These are phyloP conservation scores for Arachnopeziza araneosa DNA, from an alignment of 2,329 filamentous ascomycete genomes.

Conservation along the genomic window DNA sequence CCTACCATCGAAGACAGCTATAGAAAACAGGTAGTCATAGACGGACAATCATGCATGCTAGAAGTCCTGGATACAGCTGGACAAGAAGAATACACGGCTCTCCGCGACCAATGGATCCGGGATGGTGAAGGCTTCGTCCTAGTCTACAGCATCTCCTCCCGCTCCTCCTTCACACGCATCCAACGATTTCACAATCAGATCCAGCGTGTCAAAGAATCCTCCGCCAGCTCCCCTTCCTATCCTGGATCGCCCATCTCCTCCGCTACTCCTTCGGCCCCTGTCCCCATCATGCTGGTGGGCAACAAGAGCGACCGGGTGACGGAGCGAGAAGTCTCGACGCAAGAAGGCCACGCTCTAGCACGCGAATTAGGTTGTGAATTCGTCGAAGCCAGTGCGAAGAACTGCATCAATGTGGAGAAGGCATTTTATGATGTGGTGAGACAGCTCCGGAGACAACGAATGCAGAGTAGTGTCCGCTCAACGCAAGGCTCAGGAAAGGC, in stretches of 20 bases:
- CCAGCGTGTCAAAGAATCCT: slow-evolving; percentile 92
- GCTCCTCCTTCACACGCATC: slow-evolving; percentile 91
- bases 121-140: slow-evolving; percentile 96
- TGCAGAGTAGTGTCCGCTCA: slow-evolving; percentile 32
- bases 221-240: slow-evolving; percentile 69
- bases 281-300: slow-evolving; percentile 95
- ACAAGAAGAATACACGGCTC: slow-evolving; percentile 95
- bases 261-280: slow-evolving; percentile 47
- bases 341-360: slow-evolving; percentile 88
- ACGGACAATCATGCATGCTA: slow-evolving; percentile 92
- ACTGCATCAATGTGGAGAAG: slow-evolving; percentile 97
- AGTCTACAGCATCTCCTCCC: slow-evolving; percentile 97
- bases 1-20: slow-evolving; percentile 87
- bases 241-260: slow-evolving; percentile 66
- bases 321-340: slow-evolving; percentile 91
- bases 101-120: slow-evolving; percentile 96
- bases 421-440: slow-evolving; percentile 97
- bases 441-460: slow-evolving; percentile 78
- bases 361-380: slow-evolving; percentile 94
- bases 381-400: slow-evolving; percentile 94
- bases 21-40: slow-evolving; percentile 86
- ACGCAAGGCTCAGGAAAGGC: slow-evolving; percentile 19
- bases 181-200: slow-evolving; percentile 96
- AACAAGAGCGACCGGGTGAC: slow-evolving; percentile 98
- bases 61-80: slow-evolving; percentile 96